Base-by-base conservation (phyloP, 805 yeast genomes). In the Priceomyces castillae region DNA sequence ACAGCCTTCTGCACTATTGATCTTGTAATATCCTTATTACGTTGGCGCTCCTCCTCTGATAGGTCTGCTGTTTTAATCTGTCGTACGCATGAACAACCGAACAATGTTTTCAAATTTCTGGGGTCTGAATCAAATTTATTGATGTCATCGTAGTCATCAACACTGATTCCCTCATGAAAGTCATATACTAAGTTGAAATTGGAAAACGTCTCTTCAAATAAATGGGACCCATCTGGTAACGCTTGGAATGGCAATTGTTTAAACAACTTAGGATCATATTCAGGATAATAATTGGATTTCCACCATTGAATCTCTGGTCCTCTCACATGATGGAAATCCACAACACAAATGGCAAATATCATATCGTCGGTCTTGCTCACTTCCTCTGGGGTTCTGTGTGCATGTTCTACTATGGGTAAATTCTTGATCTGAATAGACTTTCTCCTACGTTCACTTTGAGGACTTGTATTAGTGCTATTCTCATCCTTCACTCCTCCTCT, bases 301-400 rank as follows among this genome's bases (percentile, higher is more conserved):
- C 97, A 87, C 65, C 87, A 90, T 62, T 92, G 97, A 18, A 94
- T 80, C 60, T 94, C 97, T 0, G 99, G 98, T 1, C 99, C 99
- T 46, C 95, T 72, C 22, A 68, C 62, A 57, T 94, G 98, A 59
- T 92, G 96, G 72, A 92, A 92, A 52, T 95, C 95, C 16, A 90
- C 96, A 11, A 94, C 77, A 51, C 96, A 84, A 2, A 90, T 78
- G 10, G 96, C 97, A 61, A 87, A 82, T 2, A 92, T 77, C 52
- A 81, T 59, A 46, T 69, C 71, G 39, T 55, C 41, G 4, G 34
- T 23, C 3, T 26, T 35, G 23, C 26, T 41, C 2, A 35, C 37
- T 12, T 37, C 35, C 2, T 41, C 42, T 23, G 47, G 41, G n/a
- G 14, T 15, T 10, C 20, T 19, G 19, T 33, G 31, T n/a, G 41